A percentile compares a stretch with the other conserved stretches of the same genome.
These are phyloP conservation scores for Aspergillus flavus DNA, from an alignment of 2,329 filamentous ascomycete genomes.

Conservation along the genomic window DNA sequence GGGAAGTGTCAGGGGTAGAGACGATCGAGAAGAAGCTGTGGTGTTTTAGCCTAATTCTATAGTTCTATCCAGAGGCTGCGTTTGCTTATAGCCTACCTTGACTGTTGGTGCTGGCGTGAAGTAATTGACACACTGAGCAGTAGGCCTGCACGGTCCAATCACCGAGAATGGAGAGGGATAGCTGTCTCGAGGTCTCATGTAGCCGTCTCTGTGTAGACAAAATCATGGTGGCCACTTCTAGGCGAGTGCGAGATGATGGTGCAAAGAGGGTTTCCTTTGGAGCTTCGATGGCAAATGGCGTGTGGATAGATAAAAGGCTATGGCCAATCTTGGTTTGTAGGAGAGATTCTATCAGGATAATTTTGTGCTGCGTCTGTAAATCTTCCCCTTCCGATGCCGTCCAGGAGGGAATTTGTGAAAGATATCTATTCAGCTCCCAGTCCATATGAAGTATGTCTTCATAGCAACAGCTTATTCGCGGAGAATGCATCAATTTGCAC, in stretches of 20 bases:
- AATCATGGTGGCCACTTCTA: conserved; percentile 42
- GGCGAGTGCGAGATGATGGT: conserved; percentile 37
- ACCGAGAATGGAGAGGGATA: conserved; percentile 38
- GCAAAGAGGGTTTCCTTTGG: conserved; percentile 35
- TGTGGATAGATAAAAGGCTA: conserved; percentile 42
- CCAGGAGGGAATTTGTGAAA: conserved; percentile 41
- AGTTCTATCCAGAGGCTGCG: not conserved
- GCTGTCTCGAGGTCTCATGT: conserved; percentile 33
- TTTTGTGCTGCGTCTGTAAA: conserved; percentile 28
- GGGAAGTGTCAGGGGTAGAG: conserved; percentile 30
- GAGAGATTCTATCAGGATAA: conserved; percentile 35
- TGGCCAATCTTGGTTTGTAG: conserved; percentile 41
- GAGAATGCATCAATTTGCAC: conserved; percentile 40
- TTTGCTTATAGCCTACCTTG: conserved; percentile 23
- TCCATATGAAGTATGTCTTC: conserved; percentile 45
- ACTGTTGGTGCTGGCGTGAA: conserved; percentile 30
- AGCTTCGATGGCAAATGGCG: conserved; percentile 41
- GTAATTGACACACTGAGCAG: conserved; percentile 40
- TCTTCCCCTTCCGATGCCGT: conserved; percentile 21
- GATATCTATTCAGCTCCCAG: conserved; percentile 38
- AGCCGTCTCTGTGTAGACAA: conserved; percentile 39
- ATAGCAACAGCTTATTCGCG: conserved; percentile 40
- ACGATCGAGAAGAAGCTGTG: conserved; percentile 12
- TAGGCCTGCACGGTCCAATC: conserved; percentile 43
- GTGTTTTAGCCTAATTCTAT: not conserved